A percentile compares a stretch with the other conserved stretches of the same genome.
These are phyloP conservation scores for Ajuga reptans DNA, from an alignment of 305 asterid genomes.

Conservation along the genomic window DNA sequence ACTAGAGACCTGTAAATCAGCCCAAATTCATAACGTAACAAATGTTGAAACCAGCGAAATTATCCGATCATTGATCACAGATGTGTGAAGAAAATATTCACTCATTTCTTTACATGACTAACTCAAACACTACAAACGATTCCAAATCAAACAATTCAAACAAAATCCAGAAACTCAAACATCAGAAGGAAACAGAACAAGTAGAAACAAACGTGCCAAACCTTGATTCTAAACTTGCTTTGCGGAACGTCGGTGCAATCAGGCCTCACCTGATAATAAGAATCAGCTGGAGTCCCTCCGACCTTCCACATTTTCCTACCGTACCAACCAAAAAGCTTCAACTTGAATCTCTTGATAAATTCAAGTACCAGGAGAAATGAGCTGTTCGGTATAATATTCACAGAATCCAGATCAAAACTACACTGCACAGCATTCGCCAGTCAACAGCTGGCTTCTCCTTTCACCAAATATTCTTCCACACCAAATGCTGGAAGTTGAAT, in stretches of 20 bases:
- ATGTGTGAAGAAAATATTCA: neutral
- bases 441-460: slow-evolving; percentile 25
- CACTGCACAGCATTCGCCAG: slow-evolving; percentile 19
- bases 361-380: slow-evolving; percentile 19
- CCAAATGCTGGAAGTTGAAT: slow-evolving; percentile 12
- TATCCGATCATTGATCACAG: slow-evolving; percentile 5
- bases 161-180: neutral
- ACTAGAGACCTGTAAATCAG: neutral
- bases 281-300: slow-evolving; percentile 81
- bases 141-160: neutral
- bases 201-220: slow-evolving; percentile 20
- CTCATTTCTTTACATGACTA: neutral
- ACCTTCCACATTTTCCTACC: slow-evolving; percentile 71
- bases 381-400: slow-evolving; percentile 22
- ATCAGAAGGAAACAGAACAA: neutral
- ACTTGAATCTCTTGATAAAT: slow-evolving; percentile 18
- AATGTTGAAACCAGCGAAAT: neutral
- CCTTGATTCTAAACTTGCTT: slow-evolving; percentile 93
- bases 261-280: slow-evolving; percentile 71
- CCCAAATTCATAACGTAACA: neutral
- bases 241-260: slow-evolving; percentile 78
- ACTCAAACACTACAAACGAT: neutral
- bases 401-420: slow-evolving; percentile 33
- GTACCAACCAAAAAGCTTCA: neutral
- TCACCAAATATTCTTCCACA: slow-evolving; percentile 21